Evolutionary conservation across 2,329 filamentous ascomycete genomes (phyloP).

Genomic region (Gaeumannomyces tritici): DNA sequence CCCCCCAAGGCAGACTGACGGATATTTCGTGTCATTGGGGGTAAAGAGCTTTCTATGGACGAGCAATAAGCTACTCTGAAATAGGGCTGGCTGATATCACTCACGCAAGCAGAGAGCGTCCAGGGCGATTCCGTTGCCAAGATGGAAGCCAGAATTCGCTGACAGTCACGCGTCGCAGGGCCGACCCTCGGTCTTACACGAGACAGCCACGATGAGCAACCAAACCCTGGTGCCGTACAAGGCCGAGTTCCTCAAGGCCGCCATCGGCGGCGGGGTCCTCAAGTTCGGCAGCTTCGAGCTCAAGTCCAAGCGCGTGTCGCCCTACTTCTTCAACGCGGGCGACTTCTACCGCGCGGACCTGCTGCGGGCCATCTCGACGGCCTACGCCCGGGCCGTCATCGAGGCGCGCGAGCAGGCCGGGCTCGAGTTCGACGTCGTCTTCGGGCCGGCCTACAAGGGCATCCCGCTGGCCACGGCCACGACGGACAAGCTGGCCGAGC

Average conservation of each 20-base stretch:
- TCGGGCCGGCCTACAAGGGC: slow-evolving; percentile 93
- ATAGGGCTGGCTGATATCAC: background rate
- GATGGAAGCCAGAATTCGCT: background rate
- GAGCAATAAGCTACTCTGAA: background rate
- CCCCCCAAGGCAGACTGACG: background rate
- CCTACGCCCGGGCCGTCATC: slow-evolving; percentile 64
- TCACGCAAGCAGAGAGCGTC: background rate
- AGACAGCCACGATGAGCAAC: slow-evolving; percentile 7
- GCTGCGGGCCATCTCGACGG: slow-evolving; percentile 65
- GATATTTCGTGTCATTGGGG: background rate
- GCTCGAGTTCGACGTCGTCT: slow-evolving; percentile 71
- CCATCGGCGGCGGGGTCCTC: slow-evolving; percentile 59
- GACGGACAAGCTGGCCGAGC: slow-evolving; percentile 28
- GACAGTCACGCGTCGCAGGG: background rate
- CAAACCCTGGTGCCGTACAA: slow-evolving; percentile 53
- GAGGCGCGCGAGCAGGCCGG: slow-evolving; percentile 29
- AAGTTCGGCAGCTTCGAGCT: slow-evolving; percentile 80
- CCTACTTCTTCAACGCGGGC: slow-evolving; percentile 97
- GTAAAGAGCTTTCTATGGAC: background rate
- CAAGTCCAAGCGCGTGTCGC: slow-evolving; percentile 84
- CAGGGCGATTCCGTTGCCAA: background rate
- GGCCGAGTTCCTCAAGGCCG: slow-evolving; percentile 59
- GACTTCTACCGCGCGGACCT: slow-evolving; percentile 77
- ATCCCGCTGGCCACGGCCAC: slow-evolving; percentile 77
- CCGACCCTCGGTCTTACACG: background rate